phyloP scores from a whole-genome alignment of 2,329 filamentous ascomycete species.

The Microcera coccophila region DNA sequence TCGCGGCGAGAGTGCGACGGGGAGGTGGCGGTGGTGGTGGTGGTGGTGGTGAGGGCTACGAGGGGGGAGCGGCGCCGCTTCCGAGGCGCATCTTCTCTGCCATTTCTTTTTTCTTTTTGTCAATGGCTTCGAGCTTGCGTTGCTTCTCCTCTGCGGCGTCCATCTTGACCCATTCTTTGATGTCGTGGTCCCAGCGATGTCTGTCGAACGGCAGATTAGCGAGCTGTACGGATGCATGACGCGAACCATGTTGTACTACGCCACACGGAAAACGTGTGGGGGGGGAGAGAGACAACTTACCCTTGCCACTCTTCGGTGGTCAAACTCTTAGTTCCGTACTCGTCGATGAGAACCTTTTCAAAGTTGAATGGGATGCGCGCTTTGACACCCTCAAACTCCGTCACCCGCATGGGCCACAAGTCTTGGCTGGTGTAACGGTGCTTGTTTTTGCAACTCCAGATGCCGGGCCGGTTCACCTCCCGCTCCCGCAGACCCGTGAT shows the following conservation, averaged over 20 bases:
- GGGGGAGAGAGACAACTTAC: slow-evolving; percentile 47
- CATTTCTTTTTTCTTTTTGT: slow-evolving; percentile 26
- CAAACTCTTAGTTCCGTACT: slow-evolving; percentile 62
- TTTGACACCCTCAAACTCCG: slow-evolving; percentile 68
- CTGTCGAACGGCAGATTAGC: slow-evolving; percentile 32
- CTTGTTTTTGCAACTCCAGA: slow-evolving; percentile 77
- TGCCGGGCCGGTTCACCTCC: slow-evolving; percentile 54
- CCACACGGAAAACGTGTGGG: not conserved
- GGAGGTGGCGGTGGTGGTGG: too few species aligned
- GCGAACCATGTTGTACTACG: not conserved
- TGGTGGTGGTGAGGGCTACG: too few species aligned
- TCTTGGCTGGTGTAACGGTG: slow-evolving; percentile 69
- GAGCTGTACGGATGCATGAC: not conserved
- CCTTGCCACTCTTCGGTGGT: slow-evolving; percentile 57
- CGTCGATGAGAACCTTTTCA: slow-evolving; percentile 60
- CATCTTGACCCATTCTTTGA: slow-evolving; percentile 57
- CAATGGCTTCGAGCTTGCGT: slow-evolving; percentile 21
- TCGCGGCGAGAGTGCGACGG: too few species aligned
- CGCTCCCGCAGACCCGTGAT: slow-evolving; percentile 74
- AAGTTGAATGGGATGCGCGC: slow-evolving; percentile 68
- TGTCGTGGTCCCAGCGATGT: slow-evolving; percentile 56
- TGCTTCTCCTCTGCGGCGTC: slow-evolving; percentile 25
- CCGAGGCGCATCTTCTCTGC: slow-evolving; percentile 13
- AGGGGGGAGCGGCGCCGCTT: not conserved
- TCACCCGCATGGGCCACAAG: slow-evolving; percentile 70